These are phyloP conservation scores for Syzygium aqueum DNA, from an alignment of 345 rosid species.

Conservation along the genomic window DNA sequence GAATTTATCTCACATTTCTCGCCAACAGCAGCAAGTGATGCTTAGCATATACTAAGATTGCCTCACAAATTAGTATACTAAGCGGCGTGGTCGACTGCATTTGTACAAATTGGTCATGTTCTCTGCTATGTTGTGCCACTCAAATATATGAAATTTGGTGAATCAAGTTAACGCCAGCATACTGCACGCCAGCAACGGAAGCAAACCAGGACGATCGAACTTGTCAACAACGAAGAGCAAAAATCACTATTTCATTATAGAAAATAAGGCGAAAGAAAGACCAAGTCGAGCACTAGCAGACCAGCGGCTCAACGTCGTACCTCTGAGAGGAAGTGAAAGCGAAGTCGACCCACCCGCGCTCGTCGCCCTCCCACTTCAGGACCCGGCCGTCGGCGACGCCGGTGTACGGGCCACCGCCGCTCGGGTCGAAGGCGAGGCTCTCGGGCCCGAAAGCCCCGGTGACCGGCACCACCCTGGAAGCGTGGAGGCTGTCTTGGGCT, in stretches of 20 bases:
- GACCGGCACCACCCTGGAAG: background rate
- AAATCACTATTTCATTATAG: too few relatives aligned
- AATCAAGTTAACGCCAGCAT: background rate
- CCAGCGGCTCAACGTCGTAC: constrained; percentile 5
- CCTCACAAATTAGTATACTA: background rate
- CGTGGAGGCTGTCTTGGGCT: constrained; percentile 3
- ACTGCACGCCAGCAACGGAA: background rate
- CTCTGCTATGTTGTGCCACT: background rate
- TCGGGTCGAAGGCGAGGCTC: constrained; percentile 29
- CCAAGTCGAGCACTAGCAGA: background rate
- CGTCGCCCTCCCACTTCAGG: constrained; percentile 43
- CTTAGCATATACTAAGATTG: background rate
- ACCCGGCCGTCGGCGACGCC: constrained; percentile 33
- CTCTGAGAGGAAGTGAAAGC: constrained; percentile 44
- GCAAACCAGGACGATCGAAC: background rate
- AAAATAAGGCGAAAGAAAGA: background rate
- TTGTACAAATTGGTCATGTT: background rate
- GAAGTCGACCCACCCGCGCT: constrained; percentile 48
- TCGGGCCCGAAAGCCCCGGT: constrained; percentile 26
- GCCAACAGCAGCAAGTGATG: background rate
- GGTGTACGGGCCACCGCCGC: constrained; percentile 23
- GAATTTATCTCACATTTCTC: background rate
- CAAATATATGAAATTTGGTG: background rate
- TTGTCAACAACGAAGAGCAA: too few relatives aligned
- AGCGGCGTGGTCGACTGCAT: background rate